Conservation (phyloP, 148 eudicot species). For the Vaccinium myrtillus region DNA sequence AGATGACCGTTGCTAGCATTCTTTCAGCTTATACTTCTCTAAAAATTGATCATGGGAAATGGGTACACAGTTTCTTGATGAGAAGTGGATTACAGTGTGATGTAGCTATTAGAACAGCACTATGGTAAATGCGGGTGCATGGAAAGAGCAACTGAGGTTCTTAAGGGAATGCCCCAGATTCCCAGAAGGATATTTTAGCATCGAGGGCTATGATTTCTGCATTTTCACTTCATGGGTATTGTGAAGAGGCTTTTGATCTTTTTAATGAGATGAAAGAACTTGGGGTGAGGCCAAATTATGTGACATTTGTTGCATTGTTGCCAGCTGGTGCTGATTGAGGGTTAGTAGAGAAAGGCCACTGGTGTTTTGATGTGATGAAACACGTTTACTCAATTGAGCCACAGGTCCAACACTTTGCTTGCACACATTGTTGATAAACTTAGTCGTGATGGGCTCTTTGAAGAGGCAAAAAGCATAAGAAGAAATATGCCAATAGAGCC, state of each 20-base stretch:
- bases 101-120: slow-evolving; percentile 63
- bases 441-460: slow-evolving; percentile 63
- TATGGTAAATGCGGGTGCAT: slow-evolving; percentile 80
- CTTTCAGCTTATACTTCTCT: slow-evolving; percentile 77
- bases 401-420: slow-evolving; percentile 66
- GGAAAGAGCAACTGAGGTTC: slow-evolving; percentile 49
- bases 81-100: slow-evolving; percentile 60
- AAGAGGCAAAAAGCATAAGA: slow-evolving; percentile 63
- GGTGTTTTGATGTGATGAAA: slow-evolving; percentile 60
- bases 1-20: slow-evolving; percentile 59
- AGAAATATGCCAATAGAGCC: slow-evolving; percentile 64
- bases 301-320: slow-evolving; percentile 64
- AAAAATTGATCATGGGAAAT: slow-evolving; percentile 55
- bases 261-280: slow-evolving; percentile 50
- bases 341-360: slow-evolving; percentile 48
- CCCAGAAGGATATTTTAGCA: slow-evolving; percentile 70
- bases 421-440: slow-evolving; percentile 57
- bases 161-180: slow-evolving; percentile 41
- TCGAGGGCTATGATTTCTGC: slow-evolving; percentile 89
- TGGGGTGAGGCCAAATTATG: slow-evolving; percentile 63
- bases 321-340: slow-evolving; percentile 87
- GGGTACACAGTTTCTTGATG: slow-evolving; percentile 57
- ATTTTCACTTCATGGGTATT: slow-evolving; percentile 57
- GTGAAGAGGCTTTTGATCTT: slow-evolving; percentile 55
- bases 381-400: slow-evolving; percentile 51